phyloP scores from a whole-genome alignment of 768 basidiomycete species.

The Harrya chromipes region DNA sequence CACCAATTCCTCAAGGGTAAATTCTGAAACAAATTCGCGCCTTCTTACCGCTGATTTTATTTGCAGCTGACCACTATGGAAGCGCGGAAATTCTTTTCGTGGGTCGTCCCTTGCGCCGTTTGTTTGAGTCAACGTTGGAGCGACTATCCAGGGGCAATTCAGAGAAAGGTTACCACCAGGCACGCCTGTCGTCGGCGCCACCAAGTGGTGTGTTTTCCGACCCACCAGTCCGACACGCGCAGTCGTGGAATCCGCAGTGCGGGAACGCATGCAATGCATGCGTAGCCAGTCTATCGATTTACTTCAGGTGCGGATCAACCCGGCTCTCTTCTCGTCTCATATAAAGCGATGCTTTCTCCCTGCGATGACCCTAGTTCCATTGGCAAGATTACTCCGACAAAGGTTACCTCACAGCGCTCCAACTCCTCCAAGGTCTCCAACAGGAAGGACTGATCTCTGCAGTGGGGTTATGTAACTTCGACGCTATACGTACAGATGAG shows the following conservation, averaged over 20 bases:
- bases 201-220: slow-evolving; percentile 85
- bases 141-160: slow-evolving; percentile 61
- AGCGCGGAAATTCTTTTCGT: slow-evolving; percentile 81
- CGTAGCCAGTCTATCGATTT: slow-evolving; percentile 58
- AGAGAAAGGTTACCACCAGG: slow-evolving; percentile 42
- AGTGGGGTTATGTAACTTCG: slow-evolving; percentile 81
- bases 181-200: slow-evolving; percentile 60
- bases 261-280: slow-evolving; percentile 71
- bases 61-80: slow-evolving; percentile 82
- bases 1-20: slow-evolving; percentile 25
- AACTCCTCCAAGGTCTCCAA: slow-evolving; percentile 58
- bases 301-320: slow-evolving; percentile 52
- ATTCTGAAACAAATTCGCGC: background rate
- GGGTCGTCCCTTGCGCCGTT: slow-evolving; percentile 22
- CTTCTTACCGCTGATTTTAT: slow-evolving; percentile 10
- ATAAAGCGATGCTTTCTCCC: background rate
- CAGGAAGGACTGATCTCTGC: slow-evolving; percentile 55
- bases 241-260: slow-evolving; percentile 59
- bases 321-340: background rate
- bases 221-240: slow-evolving; percentile 46
- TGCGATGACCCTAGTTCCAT: slow-evolving; percentile 52
- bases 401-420: slow-evolving; percentile 46
- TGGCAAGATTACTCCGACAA: slow-evolving; percentile 68
- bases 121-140: background rate
- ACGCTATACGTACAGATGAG: slow-evolving; percentile 69